Evolutionary conservation across 257 asterid genomes (phyloP), one percentile per base, ranked within the genome.

Genomic region (Solanum piurae): DNA sequence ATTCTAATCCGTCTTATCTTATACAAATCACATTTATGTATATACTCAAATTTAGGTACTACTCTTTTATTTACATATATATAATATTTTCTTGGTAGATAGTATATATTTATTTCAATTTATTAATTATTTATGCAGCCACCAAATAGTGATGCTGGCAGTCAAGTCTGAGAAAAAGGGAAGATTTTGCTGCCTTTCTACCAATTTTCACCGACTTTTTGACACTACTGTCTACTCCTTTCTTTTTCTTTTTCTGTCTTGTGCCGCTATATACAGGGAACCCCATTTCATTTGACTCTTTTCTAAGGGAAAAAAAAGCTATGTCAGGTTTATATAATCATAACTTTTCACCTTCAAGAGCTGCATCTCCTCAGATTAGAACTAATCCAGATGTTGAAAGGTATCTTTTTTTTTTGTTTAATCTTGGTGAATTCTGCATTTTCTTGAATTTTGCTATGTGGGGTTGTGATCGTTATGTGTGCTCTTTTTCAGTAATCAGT

Each of bases 331-430:
- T 82, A 71, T 96, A 95, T 91, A 95, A 94, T 87, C 90, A 94
- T 73, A 94, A 92, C 91, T 96, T 94, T 89, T 96, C 98, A 52
- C 99, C 98, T 71, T 96, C 99, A 33, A 93, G 99, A 91, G 94
- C 97, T 87, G 96, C 90, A 25, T 96, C 98, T 86, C 98, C 98
- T 0, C 98, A 95, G 93, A 93, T 94, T 91, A 93, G 98, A 92
- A 89, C 80, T 79, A 82, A 49, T 82, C 89, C 94, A 29, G 99
- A 95, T 94, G 92, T 93, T 7, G 99, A 96, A 87, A 92, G 95
- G 99, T 96, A 58, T 58, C 25, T 58, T 55, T 52, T 49, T 49
- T 36, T 71, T 23, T 55, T 9, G 20, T 52, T 20, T 62, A 3
- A 37, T 83, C 20, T 76, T 62, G 7, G 76, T 60, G 71, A 9